A percentile compares a stretch with the other conserved stretches of the same genome.
Conservation (phyloP, 1,284 basidiomycete species). For the Takashimella tepidaria region DNA sequence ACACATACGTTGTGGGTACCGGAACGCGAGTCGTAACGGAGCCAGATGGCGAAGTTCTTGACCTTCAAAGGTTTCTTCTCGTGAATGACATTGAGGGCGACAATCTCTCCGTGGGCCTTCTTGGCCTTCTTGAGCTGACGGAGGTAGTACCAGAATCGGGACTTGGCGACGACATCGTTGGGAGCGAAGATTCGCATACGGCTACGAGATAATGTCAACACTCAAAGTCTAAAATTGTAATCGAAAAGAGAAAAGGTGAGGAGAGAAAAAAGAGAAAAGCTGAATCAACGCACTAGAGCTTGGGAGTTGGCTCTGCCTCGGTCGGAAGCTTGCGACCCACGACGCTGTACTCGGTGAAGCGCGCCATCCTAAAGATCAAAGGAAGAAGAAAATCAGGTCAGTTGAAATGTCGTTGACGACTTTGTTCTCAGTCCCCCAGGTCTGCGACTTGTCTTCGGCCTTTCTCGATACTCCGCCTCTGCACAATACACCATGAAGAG, state of each 20-base stretch:
- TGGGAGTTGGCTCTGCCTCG: slow-evolving; percentile 85
- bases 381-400: slow-evolving; percentile 2
- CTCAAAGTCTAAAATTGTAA: background rate
- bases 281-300: slow-evolving; percentile 50
- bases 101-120: slow-evolving; percentile 98
- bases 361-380: slow-evolving; percentile 45
- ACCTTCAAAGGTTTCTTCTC: slow-evolving; percentile 97
- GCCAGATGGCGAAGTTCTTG: slow-evolving; percentile 99
- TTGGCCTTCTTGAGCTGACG: slow-evolving; percentile 99
- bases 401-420: background rate
- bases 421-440: background rate
- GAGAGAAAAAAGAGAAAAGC: background rate
- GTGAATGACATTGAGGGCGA: slow-evolving; percentile 92
- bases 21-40: slow-evolving; percentile 97
- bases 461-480: background rate
- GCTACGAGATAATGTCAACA: slow-evolving; percentile 60
- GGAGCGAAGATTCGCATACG: slow-evolving; percentile 99
- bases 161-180: slow-evolving; percentile 97
- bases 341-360: slow-evolving; percentile 83
- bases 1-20: slow-evolving; percentile 78
- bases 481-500: background rate
- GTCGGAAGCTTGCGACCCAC: slow-evolving; percentile 96
- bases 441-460: background rate
- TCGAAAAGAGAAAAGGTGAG: background rate
- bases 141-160: slow-evolving; percentile 99